Percentiles rank a stretch among this genome's conserved stretches.
Conservation (phyloP, 495 filamentous ascomycete species). For the Lasiosphaeriaceae sp. region DNA sequence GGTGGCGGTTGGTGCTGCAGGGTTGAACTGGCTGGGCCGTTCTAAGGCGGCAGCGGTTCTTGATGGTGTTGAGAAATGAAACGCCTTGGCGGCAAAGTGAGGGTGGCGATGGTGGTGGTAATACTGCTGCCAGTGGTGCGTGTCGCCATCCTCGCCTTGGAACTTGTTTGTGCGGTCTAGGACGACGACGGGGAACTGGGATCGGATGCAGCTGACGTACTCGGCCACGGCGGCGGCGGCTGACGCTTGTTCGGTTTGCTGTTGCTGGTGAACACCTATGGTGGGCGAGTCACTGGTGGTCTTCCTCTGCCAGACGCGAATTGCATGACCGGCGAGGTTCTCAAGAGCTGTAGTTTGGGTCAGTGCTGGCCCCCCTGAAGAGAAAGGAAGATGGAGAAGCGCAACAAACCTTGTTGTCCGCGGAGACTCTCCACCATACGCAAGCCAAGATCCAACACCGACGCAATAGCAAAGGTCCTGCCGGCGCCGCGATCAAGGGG, state of each 20-base stretch:
- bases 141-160: conserved; percentile 1
- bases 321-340: conserved; percentile 14
- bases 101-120: too few relatives aligned
- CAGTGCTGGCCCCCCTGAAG: too few relatives aligned
- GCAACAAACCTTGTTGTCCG: conserved; percentile 9
- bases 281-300: neutral
- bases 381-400: too few relatives aligned
- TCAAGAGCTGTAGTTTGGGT: conserved; percentile 9
- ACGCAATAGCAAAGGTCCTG: conserved; percentile 12
- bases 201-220: conserved; percentile 16
- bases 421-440: conserved; percentile 19
- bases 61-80: conserved; percentile 1
- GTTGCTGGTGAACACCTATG: neutral
- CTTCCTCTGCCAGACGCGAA: conserved; percentile 13
- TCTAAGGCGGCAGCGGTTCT: neutral
- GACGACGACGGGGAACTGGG: conserved; percentile 16
- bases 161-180: conserved; percentile 18
- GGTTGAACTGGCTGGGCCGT: conserved; percentile 8
- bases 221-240: conserved; percentile 8
- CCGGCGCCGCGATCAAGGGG: conserved; percentile 14
- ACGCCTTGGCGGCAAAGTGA: neutral
- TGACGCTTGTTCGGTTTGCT: neutral
- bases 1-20: conserved; percentile 10
- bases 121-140: neutral
- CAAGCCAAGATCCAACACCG: conserved; percentile 19